Base-by-base conservation (phyloP, 495 filamentous ascomycete genomes). In the Podospora pseudopauciseta region DNA sequence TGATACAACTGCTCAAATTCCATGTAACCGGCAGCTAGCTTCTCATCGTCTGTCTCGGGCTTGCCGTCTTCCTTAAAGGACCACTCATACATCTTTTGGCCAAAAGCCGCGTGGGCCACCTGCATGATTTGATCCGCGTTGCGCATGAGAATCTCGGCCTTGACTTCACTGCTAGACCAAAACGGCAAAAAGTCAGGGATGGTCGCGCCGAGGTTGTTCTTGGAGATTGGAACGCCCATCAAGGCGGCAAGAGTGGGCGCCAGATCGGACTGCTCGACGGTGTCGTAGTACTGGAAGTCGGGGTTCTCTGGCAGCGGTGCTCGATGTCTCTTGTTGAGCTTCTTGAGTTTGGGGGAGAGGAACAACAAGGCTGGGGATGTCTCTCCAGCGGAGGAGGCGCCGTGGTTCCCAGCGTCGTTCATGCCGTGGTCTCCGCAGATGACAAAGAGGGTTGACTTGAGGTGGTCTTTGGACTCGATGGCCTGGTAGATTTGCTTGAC, bases 331-430 rank as follows among this genome's bases (percentile, higher is more conserved):
- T 74, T 71, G 28, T 80, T 80, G 34, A 92, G 81, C 0, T 78
- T 68, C 74, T 87, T 85, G 34, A 99, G 82, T 71, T 91, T 93
- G 5, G 96, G 94, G 13, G 94, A 96, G 49, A 97, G 88, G 74
- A 99, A 97, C 32, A 97, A 84, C 55, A 99, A 79, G 16, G 95
- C 95, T 0, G 95, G 89, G 0, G 94, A 97, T 11, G 95, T 98
- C 80, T 99, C 95, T 5, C 96, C 93, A 19, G 91, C 86, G 3
- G 91, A 90, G 20, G 96, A 97, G 6, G 94, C 95, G 13, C 95
- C 95, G 77, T 99, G 95, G 73, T 98, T 98, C 3, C 95, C 95
- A 53, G 93, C 95, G 72, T 98, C 95, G 73, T 97, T 99, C 95
- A 99, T 99, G 20, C 95, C 95, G 76, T 99, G 95, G 75, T 99